Evolutionary conservation across 495 filamentous ascomycete species (phyloP).

Genomic region (Neurospora tetrasperma): DNA sequence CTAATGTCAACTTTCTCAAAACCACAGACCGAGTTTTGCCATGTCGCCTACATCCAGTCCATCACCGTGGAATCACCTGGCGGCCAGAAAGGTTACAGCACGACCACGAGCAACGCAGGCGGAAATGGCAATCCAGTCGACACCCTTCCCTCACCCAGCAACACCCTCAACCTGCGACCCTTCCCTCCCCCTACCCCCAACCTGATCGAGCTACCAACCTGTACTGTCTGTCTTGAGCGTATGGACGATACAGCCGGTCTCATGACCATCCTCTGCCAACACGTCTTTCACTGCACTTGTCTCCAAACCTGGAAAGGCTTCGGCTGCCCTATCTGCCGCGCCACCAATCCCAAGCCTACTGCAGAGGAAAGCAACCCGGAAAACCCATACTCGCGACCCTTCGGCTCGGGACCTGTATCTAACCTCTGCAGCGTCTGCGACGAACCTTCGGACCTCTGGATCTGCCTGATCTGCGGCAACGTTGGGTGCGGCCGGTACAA

Average conservation of each 20-base stretch:
- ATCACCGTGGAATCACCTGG: constrained; percentile 51
- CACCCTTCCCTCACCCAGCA: constrained; percentile 36
- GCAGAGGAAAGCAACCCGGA: constrained; percentile 21
- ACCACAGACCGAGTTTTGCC: constrained; percentile 80
- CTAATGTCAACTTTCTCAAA: too few species aligned
- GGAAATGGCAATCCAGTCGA: constrained; percentile 54
- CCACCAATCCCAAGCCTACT: constrained; percentile 46
- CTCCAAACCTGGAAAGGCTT: constrained; percentile 91
- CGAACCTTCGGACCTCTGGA: constrained; percentile 77
- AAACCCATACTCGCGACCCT: constrained; percentile 38
- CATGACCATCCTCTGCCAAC: constrained; percentile 92
- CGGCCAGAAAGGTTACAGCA: background rate
- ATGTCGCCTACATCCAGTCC: constrained; percentile 89
- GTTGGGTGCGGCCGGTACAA: constrained; percentile 94
- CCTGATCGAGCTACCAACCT: constrained; percentile 86
- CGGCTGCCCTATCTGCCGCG: constrained; percentile 90
- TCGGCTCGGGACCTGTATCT: constrained; percentile 32
- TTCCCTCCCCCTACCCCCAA: constrained; percentile 85
- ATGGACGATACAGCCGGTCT: constrained; percentile 97
- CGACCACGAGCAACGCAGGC: constrained; percentile 45
- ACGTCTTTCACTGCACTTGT: constrained; percentile 96
- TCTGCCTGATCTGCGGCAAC: constrained; percentile 85
- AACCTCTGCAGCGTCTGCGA: constrained; percentile 65
- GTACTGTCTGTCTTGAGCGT: constrained; percentile 90
- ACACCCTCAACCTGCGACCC: constrained; percentile 58